Evolutionary conservation across 768 basidiomycete genomes (phyloP), one percentile per base, ranked within the genome.

Genomic region (Tylopilus balloui): DNA sequence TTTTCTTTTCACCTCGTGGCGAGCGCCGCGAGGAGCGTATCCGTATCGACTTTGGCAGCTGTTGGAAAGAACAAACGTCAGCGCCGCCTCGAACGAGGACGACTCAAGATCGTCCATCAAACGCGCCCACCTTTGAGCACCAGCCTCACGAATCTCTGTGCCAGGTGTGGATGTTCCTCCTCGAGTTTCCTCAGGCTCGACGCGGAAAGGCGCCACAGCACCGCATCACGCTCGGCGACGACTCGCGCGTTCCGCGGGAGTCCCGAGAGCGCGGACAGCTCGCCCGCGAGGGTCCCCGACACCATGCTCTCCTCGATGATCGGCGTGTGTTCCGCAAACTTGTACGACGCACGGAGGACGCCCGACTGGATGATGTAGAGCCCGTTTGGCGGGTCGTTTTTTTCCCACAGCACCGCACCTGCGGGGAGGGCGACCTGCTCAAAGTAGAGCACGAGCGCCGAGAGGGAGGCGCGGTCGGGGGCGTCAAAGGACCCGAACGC

Each of bases 351-450:
- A 10, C 88, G 76, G 27, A 99, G 73, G 27, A 92, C 79, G 8
- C 95, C 95, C 0, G 83, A 78, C 58, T 96, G 86, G 56, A 99
- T 83, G 59, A 98, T 76, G 70, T 94, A 97, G 23, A 97, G 68
- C 5, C 88, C 92, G 59, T 92, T 86, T 0, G 93, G 76, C 0
- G 66, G 62, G 43, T 93, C 91, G n/a, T 75, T 82, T 47, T 85
- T 85, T 10, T 68, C 73, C 89, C 91, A 98, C 0, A 97, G 74
- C 0, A 83, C 74, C 25, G 73, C 63, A 0, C 81, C 86, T 6
- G 77, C 74, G 0, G 80, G 70, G 0, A 88, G 63, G 3, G 77
- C 64, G 29, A 83, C 65, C 8, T 79, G 79, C 44, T 82, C 76
- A 54, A 99, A 81, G 69, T 92, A 95, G 0, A 79, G 73, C 2